Evolutionary conservation across 495 filamentous ascomycete species (phyloP).

Genomic region (Rusavskia elegans): DNA sequence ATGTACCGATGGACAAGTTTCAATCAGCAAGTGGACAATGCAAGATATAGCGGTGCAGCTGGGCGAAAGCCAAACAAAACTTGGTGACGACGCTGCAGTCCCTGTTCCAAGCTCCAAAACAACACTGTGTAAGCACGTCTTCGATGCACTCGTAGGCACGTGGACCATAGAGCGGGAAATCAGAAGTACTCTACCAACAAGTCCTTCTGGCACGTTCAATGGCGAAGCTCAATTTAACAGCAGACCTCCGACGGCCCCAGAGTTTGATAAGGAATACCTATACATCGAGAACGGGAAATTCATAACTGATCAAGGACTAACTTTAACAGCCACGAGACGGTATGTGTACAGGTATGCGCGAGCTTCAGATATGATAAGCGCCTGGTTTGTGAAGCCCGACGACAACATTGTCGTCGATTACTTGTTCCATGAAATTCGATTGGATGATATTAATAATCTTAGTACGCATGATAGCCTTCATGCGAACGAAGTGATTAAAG

Average conservation of each 20-base stretch:
- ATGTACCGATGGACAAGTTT: neutral
- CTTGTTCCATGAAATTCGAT: conserved; percentile 11
- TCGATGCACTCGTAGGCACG: conserved; percentile 7
- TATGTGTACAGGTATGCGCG: conserved; percentile 15
- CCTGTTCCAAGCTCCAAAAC: neutral
- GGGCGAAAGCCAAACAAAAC: neutral
- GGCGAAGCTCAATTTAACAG: conserved; percentile 11
- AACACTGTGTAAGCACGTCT: neutral
- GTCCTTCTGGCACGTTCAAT: conserved; percentile 9
- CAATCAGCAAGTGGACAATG: neutral
- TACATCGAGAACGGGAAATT: conserved; percentile 16
- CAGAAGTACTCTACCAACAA: neutral
- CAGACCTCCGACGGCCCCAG: conserved; percentile 2
- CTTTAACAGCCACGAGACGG: conserved; percentile 8
- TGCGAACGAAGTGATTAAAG: neutral
- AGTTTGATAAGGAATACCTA: conserved; percentile 9
- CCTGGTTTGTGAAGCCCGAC: conserved; percentile 18
- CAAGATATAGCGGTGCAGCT: neutral
- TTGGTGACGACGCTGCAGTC: neutral
- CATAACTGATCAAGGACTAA: conserved; percentile 7
- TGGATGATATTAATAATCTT: neutral
- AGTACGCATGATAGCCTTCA: neutral
- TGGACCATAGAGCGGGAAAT: conserved; percentile 10
- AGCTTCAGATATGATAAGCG: conserved; percentile 5
- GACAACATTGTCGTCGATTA: conserved; percentile 12